These are phyloP conservation scores for Chlorencoelia australis DNA, from an alignment of 2,329 filamentous ascomycete genomes.

Conservation along the genomic window DNA sequence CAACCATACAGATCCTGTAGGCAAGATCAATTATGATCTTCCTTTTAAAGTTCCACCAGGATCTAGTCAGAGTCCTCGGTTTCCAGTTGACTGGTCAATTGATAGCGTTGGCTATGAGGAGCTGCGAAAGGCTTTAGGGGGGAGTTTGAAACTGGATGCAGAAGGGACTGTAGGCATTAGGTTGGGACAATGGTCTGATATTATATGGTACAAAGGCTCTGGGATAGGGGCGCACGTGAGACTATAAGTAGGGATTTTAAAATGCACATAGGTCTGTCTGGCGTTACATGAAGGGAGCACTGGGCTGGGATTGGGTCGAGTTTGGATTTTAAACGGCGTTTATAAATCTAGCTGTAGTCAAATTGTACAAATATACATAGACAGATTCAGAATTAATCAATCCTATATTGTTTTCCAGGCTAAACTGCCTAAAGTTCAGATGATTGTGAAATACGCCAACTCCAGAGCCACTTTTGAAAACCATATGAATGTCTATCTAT, in stretches of 20 bases:
- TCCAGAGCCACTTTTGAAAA: conserved; percentile 13
- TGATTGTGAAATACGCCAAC: conserved; percentile 13
- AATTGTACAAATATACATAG: conserved; percentile 6
- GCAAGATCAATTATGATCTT: conserved; percentile 62
- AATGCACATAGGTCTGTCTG: background rate
- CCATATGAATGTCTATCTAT: conserved; percentile 34
- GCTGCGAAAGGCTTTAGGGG: conserved; percentile 69
- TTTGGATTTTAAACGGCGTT: conserved; percentile 3
- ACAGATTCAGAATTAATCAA: conserved; percentile 9
- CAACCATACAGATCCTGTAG: conserved; percentile 68
- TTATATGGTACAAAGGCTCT: conserved; percentile 57
- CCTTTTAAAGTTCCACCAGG: conserved; percentile 73
- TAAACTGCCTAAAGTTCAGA: background rate
- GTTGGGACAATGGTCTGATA: conserved; percentile 65
- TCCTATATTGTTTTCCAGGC: conserved; percentile 8
- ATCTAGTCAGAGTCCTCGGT: conserved; percentile 56
- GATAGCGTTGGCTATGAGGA: conserved; percentile 75
- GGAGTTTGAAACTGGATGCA: conserved; percentile 68
- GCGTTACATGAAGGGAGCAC: background rate
- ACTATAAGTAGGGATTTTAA: conserved; percentile 26
- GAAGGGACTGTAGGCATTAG: conserved; percentile 64
- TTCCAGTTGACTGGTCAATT: conserved; percentile 75
- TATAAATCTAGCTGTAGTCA: background rate
- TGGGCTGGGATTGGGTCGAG: background rate
- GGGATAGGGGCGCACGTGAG: conserved; percentile 60